Percentiles rank a stretch among this genome's conserved stretches.
phyloP scores from a whole-genome alignment of 139 green algal species.

The Ulvella scutata region DNA sequence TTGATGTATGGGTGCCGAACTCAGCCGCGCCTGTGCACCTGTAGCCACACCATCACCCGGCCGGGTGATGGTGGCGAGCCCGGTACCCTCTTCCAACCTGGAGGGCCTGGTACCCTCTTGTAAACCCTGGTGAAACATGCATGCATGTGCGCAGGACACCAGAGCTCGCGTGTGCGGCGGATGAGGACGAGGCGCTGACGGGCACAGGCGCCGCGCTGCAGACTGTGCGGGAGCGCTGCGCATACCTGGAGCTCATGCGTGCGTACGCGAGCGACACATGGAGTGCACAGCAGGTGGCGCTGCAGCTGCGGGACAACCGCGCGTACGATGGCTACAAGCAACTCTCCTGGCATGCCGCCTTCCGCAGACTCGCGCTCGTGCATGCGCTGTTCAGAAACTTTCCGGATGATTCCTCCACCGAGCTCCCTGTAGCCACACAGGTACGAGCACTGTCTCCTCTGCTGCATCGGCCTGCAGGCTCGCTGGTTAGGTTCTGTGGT shows the following conservation, averaged over 20 bases:
- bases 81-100: too few relatives aligned
- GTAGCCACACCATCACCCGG: too few relatives aligned
- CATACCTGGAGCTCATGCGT: conserved; percentile 1
- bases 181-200: not conserved
- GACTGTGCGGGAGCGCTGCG: not conserved
- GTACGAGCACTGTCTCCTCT: too few relatives aligned
- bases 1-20: too few relatives aligned
- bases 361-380: not conserved
- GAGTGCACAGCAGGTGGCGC: not conserved
- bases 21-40: too few relatives aligned
- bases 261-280: conserved; percentile 1
- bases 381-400: not conserved
- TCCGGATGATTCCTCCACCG: not conserved
- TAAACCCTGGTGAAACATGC: too few relatives aligned
- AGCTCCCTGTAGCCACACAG: not conserved
- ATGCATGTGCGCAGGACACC: too few relatives aligned
- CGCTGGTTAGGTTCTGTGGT: too few relatives aligned
- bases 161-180: not conserved
- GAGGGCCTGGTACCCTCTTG: too few relatives aligned
- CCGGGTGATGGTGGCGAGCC: too few relatives aligned
- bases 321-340: not conserved
- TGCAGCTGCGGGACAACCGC: not conserved
- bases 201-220: not conserved
- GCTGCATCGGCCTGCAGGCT: too few relatives aligned
- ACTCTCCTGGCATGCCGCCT: not conserved